These are phyloP conservation scores for Leccinum sublutescens DNA, from an alignment of 768 basidiomycete species.

Conservation along the genomic window DNA sequence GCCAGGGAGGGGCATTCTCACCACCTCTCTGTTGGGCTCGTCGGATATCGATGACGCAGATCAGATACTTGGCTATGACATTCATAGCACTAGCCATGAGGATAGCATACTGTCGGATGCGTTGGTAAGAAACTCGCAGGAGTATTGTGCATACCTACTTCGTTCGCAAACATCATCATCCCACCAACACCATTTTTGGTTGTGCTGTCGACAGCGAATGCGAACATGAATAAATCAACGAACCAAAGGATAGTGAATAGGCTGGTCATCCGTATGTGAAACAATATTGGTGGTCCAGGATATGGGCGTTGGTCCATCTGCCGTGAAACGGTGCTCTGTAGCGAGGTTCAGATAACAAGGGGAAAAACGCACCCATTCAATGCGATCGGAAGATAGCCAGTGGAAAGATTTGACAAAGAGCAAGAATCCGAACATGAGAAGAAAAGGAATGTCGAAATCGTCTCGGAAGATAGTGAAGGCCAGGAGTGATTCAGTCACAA, in stretches of 20 bases:
- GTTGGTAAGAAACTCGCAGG: slow-evolving; percentile 10
- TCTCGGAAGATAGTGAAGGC: slow-evolving; percentile 98
- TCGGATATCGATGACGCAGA: slow-evolving; percentile 79
- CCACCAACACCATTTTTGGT: slow-evolving; percentile 78
- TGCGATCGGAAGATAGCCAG: slow-evolving; percentile 92
- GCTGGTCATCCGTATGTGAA: slow-evolving; percentile 78
- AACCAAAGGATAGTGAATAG: slow-evolving; percentile 75
- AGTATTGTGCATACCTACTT: slow-evolving; percentile 49
- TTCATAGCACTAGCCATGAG: slow-evolving; percentile 79
- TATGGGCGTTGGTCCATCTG: slow-evolving; percentile 98
- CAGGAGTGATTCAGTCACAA: slow-evolving; percentile 92
- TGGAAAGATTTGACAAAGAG: slow-evolving; percentile 97
- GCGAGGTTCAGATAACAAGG: background rate
- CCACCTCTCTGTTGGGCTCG: slow-evolving; percentile 76
- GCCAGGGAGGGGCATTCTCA: slow-evolving; percentile 89
- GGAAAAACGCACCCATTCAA: slow-evolving; percentile 81
- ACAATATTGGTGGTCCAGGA: slow-evolving; percentile 77
- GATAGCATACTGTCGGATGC: slow-evolving; percentile 70
- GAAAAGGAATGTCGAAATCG: slow-evolving; percentile 91
- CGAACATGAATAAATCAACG: slow-evolving; percentile 74
- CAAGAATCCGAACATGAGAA: slow-evolving; percentile 90
- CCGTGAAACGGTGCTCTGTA: slow-evolving; percentile 6
- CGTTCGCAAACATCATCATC: slow-evolving; percentile 94
- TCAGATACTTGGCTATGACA: slow-evolving; percentile 75
- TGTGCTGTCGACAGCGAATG: slow-evolving; percentile 78